Percentiles rank a stretch among this genome's conserved stretches.
These are phyloP conservation scores for Pythium aristosporum DNA, from an alignment of 352 stramenopile species.

Conservation along the genomic window DNA sequence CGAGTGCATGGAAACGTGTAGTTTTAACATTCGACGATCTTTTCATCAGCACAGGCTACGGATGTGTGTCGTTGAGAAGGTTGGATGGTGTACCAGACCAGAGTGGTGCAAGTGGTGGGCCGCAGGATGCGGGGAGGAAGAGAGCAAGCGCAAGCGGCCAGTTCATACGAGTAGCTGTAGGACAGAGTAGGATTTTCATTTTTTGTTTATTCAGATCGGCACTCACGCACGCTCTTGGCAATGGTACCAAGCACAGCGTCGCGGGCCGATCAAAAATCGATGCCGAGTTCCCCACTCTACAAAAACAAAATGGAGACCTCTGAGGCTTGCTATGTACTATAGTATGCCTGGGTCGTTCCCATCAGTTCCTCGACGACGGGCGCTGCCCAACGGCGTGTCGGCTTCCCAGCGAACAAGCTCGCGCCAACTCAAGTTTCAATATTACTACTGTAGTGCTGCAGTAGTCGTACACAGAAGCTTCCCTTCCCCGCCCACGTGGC, in stretches of 20 bases:
- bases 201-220: slow-evolving; percentile 7
- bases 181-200: slow-evolving; percentile 26
- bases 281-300: not conserved
- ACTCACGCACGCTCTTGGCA: slow-evolving; percentile 16
- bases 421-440: no score
- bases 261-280: slow-evolving; percentile 3
- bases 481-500: no score
- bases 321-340: no score
- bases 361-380: no score
- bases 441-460: no score
- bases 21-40: slow-evolving; percentile 3
- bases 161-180: slow-evolving; percentile 18
- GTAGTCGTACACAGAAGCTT: no score
- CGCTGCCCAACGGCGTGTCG: no score
- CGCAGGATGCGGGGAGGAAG: not conserved
- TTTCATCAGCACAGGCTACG: not conserved
- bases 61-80: slow-evolving; percentile 2
- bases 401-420: no score
- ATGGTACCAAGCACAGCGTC: slow-evolving; percentile 20
- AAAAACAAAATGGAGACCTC: not conserved
- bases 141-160: not conserved
- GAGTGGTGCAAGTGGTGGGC: slow-evolving; percentile 10
- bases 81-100: slow-evolving; percentile 9
- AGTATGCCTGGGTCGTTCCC: no score
- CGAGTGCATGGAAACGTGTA: slow-evolving; percentile 16